These are phyloP conservation scores for Penicillium digitatum DNA, from an alignment of 2,329 filamentous ascomycete genomes.

Conservation along the genomic window DNA sequence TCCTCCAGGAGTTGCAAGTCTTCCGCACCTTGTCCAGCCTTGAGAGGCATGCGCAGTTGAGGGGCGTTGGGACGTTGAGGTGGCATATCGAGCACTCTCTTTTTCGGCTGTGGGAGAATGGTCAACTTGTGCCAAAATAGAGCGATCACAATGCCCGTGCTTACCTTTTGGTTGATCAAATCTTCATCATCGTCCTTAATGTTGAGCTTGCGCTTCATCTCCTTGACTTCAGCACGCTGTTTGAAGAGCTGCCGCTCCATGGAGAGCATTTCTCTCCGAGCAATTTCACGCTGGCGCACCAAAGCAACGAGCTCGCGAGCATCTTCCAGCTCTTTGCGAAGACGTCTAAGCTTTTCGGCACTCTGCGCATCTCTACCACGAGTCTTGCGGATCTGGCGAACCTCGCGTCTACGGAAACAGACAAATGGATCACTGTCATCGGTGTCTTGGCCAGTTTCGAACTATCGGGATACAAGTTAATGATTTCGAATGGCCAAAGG, in stretches of 20 bases:
- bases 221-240: conserved; percentile 75
- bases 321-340: conserved; percentile 86
- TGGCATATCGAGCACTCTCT: conserved; percentile 60
- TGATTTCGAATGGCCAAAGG: neutral
- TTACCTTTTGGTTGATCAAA: conserved; percentile 87
- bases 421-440: conserved; percentile 97
- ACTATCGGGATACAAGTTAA: conserved; percentile 42
- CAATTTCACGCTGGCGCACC: conserved; percentile 73
- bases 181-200: conserved; percentile 94
- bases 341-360: conserved; percentile 86
- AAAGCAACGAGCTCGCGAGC: conserved; percentile 74
- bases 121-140: conserved; percentile 41
- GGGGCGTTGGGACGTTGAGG: conserved; percentile 59
- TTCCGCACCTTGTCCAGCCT: conserved; percentile 70
- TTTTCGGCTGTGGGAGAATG: conserved; percentile 59
- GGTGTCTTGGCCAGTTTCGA: conserved; percentile 88
- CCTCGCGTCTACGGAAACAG: conserved; percentile 92
- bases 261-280: conserved; percentile 71
- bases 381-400: conserved; percentile 91
- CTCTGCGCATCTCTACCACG: conserved; percentile 89
- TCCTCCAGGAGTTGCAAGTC: conserved; percentile 76
- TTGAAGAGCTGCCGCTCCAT: conserved; percentile 77
- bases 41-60: conserved; percentile 65
- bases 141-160: conserved; percentile 29
- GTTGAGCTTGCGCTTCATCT: conserved; percentile 79